Evolutionary conservation across 768 basidiomycete species (phyloP), one percentile per base, ranked within the genome.

Genomic region (Podaxis carcinomalis): DNA sequence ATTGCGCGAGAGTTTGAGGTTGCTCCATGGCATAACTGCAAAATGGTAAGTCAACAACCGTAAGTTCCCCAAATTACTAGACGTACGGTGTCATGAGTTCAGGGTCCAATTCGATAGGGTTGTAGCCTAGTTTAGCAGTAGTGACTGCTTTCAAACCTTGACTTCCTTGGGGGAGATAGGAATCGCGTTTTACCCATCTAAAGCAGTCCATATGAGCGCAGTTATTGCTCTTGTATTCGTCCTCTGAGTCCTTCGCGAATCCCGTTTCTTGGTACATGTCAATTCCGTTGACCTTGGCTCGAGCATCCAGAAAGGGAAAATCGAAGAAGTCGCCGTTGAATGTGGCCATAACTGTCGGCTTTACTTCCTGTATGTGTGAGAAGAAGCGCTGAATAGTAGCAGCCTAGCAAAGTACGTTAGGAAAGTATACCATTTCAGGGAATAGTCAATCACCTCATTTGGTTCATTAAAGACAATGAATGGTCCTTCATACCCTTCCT

Each of bases 291-390:
- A 81, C 81, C 65, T 88, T 88, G 0, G 95, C 80, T 14, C 96
- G 82, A 3, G 93, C 92, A 64, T 85, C 88, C 6, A 99, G 86
- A 75, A 98, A 98, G 0, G 97, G 96, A 68, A 98, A 98, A 82
- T 98, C 97, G 81, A 99, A 99, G 68, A 93, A 95, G 75, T 99
- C 96, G 21, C 97, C 97, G 85, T 98, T 99, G 72, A 95, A 99
- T 0, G 95, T 97, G 5, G 94, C 95, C 72, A 98, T 95, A 39
- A 99, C 94, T 0, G 97, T 99, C 0, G 97, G 97, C 64, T 91
- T 94, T 13, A 92, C 85, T 32, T 95, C 90, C 72, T 90, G 91
- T 19, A 98, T 91, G 70, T 98, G 96, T 47, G 89, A 87, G 71
- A 98, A 99, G 79, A 95, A 98, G 7, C 89, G 85, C 50, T 75